Evolutionary conservation across 2,329 filamentous ascomycete species (phyloP), one percentile per base, ranked within the genome.

Genomic region (Sclerotinia minor): DNA sequence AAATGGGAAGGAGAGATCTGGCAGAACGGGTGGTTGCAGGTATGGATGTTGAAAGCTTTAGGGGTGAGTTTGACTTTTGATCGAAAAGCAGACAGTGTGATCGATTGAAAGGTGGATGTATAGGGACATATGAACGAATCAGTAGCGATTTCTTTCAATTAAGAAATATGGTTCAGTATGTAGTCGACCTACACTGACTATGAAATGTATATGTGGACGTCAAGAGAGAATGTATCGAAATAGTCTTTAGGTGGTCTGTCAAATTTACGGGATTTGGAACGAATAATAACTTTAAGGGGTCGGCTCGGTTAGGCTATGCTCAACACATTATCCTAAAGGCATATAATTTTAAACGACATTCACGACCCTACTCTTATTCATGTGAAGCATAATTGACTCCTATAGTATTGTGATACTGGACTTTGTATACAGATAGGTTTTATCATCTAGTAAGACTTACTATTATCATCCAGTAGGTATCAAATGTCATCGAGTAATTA

Each of bases 1-100:
- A 96, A 81, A 98, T 99, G 95, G 91, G 91, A 2, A 83, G 95
- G 68, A 83, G 92, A 67, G 95, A 99, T 79, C 78, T 99, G 76
- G 90, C 91, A 3, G 94, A 98, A 77, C 86, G 89, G 81, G 95
- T 97, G 7, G 89, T 94, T 17, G 87, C 89, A 0, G 94, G 94
- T 35, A 94, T 99, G 82, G 92, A 98, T 80, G 89, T 97, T 35
- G 92, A 95, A 76, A 83, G 88, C 50, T 96, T 99, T 83, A 87
- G 93, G 75, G 87, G 88, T 68, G 93, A 97, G 76, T 95, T 97
- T 83, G 94, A 97, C 69, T 97, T 97, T 77, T 91, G 26, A 45
- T 35, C n/a, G 38, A 1, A 49, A 11, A 3, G 19, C 21, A 17
- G 38, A 26, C 19, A 5, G 50, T 49, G 29, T 61, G 59, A 61